Percentiles rank a stretch among this genome's conserved stretches.
These are phyloP conservation scores for Botryotinia calthae DNA, from an alignment of 2,329 filamentous ascomycete genomes.

Conservation along the genomic window DNA sequence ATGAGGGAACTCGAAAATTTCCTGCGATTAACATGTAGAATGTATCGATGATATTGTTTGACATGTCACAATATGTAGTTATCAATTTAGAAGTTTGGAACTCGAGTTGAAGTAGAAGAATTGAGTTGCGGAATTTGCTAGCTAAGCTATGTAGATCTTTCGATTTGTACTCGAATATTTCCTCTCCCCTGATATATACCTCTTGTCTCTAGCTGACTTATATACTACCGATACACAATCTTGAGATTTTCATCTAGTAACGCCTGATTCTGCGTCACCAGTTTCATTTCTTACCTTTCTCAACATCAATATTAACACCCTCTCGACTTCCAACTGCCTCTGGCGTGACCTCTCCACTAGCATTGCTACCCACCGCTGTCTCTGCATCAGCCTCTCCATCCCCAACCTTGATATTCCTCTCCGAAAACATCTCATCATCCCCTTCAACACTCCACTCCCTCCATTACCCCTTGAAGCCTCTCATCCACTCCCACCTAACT, in stretches of 20 bases:
- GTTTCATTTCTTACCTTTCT: background rate
- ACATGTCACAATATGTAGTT: background rate
- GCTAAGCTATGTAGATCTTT: background rate
- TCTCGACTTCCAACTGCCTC: background rate
- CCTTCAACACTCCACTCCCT: slow-evolving; percentile 3
- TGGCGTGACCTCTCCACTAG: background rate
- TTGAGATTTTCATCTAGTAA: background rate
- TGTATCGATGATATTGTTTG: no score
- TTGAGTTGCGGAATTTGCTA: background rate
- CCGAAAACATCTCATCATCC: background rate
- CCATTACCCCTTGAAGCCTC: slow-evolving; percentile 14
- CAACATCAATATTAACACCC: background rate
- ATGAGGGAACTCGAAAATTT: no score
- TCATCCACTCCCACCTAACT: slow-evolving; percentile 12
- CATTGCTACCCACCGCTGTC: background rate
- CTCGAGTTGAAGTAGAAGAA: background rate
- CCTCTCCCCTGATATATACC: background rate
- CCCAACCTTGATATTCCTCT: background rate
- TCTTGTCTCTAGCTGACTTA: background rate
- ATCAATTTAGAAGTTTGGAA: background rate
- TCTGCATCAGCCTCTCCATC: background rate
- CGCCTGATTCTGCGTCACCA: background rate
- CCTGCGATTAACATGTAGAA: no score
- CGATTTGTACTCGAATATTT: background rate
- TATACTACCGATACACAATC: background rate